Evolutionary conservation across 139 green algal species (phyloP).

Genomic region (Tetradesmus lagerheimii): DNA sequence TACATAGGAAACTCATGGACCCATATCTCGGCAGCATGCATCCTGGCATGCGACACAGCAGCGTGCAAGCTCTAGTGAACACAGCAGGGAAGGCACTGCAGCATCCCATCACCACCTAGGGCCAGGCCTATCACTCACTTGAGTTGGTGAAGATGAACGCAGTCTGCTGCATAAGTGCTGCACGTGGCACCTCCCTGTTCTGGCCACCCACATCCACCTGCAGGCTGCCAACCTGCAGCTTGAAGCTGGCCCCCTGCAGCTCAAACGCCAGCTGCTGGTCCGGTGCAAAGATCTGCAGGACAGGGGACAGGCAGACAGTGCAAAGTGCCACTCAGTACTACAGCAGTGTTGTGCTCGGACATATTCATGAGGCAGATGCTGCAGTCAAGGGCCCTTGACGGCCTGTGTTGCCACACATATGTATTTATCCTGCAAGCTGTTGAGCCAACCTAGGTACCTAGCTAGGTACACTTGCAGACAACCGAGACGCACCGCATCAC

Average conservation of each 20-base stretch:
- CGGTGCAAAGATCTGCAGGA: conserved; percentile 79
- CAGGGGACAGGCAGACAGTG: not conserved
- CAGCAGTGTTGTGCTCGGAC: not conserved
- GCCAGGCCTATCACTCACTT: conserved; percentile 8
- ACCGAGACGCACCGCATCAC: too few species aligned
- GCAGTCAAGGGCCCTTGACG: too few species aligned
- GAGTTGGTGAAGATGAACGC: conserved; percentile 82
- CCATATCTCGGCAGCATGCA: too few species aligned
- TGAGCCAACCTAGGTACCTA: too few species aligned
- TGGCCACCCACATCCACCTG: conserved; percentile 1
- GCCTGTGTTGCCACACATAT: too few species aligned
- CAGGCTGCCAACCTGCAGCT: conserved; percentile 36
- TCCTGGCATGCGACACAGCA: not conserved
- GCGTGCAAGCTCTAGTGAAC: too few species aligned
- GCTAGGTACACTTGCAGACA: too few species aligned
- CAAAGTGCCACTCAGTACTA: not conserved
- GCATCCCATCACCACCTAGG: too few species aligned
- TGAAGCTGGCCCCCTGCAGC: conserved; percentile 86
- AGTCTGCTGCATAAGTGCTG: conserved; percentile 67
- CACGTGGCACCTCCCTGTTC: conserved; percentile 54
- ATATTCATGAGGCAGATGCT: too few species aligned
- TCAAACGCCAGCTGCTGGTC: conserved; percentile 93
- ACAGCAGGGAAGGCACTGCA: too few species aligned
- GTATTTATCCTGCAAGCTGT: too few species aligned
- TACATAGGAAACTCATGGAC: too few species aligned